Conservation (phyloP, 164 flowering plant species). For the Piper longum region DNA sequence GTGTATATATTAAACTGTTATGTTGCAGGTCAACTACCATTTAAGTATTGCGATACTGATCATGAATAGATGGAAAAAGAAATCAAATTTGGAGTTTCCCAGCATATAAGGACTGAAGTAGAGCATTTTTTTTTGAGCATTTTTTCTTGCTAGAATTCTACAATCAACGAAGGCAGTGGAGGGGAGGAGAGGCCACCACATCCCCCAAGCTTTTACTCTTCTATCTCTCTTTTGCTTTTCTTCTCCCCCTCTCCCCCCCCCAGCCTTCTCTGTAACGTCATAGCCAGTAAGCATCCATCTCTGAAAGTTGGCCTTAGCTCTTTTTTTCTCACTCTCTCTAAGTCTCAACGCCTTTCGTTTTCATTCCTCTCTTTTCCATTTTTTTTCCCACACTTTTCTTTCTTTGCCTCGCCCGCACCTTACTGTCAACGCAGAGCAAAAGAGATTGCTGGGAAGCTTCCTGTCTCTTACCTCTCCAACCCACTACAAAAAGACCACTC, state of each 20-base stretch:
- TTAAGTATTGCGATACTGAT: no score
- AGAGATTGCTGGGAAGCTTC: constrained; percentile 24
- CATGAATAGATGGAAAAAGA: no score
- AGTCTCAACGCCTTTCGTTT: background rate
- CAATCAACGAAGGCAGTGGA: no score
- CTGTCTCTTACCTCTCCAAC: constrained; percentile 5
- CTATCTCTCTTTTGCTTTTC: background rate
- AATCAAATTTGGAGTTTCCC: no score
- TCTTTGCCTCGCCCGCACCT: background rate
- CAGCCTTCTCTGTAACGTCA: background rate
- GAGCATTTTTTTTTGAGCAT: no score
- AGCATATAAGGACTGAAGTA: no score
- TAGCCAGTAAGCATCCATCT: background rate
- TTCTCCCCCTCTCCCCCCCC: background rate
- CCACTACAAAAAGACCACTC: constrained; percentile 6
- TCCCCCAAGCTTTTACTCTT: background rate
- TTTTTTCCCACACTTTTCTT: constrained; percentile 1
- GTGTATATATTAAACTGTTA: no score
- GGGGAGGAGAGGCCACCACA: background rate
- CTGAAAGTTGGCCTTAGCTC: background rate
- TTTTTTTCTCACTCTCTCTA: background rate
- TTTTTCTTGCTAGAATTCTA: no score
- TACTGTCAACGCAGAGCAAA: constrained; percentile 25
- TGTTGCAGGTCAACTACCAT: no score
- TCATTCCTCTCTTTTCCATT: background rate